Base-by-base conservation (phyloP, 2,329 filamentous ascomycete species). In the Leptosphaerulina australis region DNA sequence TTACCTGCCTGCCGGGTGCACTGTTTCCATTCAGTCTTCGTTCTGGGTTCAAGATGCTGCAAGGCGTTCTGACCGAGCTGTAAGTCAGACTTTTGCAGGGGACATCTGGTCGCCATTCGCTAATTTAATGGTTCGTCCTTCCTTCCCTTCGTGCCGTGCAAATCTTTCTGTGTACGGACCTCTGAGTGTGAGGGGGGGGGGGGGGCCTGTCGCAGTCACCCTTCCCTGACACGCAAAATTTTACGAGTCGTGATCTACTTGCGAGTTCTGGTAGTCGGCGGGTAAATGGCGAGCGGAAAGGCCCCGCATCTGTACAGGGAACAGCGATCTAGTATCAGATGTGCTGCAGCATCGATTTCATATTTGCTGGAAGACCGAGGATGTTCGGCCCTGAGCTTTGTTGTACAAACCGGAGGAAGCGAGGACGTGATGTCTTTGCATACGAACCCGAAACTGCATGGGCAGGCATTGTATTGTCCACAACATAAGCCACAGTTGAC, bases 401-500 rank as follows among this genome's bases (percentile, higher is more conserved):
- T 53, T n/a, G 46, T 43, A 59, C 53, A 50, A 26, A 38, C 14
- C 29, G 33, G 49, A 52, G 14, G 20, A 28, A 33, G 47, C 43
- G 33, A 43, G 14, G 24, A 20, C n/a, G 31, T 17, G 3, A 33
- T 37, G 10, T 35, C 12, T 38, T 46, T 50, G 50, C 50, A 53
- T 53, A 44, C 50, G 50, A 55, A 46, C 25, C 43, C 48, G 44
- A 60, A 55, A 34, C 34, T 40, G 36, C 52, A 26, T 53, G 51
- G 40, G 53, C 57, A 59, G 59, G 62, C 56, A 64, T 55, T 40
- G 40, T 44, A 51, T 39, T 54, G 62, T 56, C 37, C 62, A 70
- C 66, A 34, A 51, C 63, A 65, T 62, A 62, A 69, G 68, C 68
- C 69, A 71, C 63, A 62, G 7, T 50, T 63, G 45, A 61, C 65